A percentile compares a stretch with the other conserved stretches of the same genome.
Conservation (phyloP, 805 yeast genomes). For the Saccharomycopsis javanensis region DNA sequence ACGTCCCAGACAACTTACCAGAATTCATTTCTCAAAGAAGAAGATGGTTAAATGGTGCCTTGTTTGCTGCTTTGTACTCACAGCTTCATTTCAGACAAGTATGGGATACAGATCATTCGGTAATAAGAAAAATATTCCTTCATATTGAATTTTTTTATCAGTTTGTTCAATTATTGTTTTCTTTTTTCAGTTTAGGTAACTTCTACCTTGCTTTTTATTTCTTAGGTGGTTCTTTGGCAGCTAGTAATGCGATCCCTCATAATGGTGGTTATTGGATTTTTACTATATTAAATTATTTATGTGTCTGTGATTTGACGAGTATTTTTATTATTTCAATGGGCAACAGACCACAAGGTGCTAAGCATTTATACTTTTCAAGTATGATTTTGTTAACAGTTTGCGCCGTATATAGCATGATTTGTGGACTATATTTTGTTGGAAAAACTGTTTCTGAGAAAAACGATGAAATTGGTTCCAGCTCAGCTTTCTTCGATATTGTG, state of each 20-base stretch:
- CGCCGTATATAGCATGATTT: constrained; percentile 69
- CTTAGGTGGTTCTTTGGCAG: constrained; percentile 75
- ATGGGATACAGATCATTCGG: constrained; percentile 83
- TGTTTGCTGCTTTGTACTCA: constrained; percentile 91
- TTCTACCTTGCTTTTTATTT: constrained; percentile 89
- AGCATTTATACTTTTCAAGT: constrained; percentile 59
- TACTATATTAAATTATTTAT: constrained; percentile 75
- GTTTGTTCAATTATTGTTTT: constrained; percentile 65
- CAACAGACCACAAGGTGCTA: constrained; percentile 95
- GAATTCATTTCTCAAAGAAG: constrained; percentile 94
- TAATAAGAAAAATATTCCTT: constrained; percentile 66
- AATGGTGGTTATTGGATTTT: constrained; percentile 78
- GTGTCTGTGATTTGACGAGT: constrained; percentile 75
- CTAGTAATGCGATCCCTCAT: constrained; percentile 40
- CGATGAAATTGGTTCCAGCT: constrained; percentile 29
- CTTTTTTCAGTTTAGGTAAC: constrained; percentile 88
- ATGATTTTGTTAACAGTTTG: constrained; percentile 69
- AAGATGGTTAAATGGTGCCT: constrained; percentile 97
- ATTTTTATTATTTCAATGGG: constrained; percentile 92
- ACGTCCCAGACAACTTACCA: constrained; percentile 90
- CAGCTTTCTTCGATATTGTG: constrained; percentile 63
- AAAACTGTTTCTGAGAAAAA: constrained; percentile 37
- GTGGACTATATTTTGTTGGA: constrained; percentile 74
- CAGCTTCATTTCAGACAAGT: constrained; percentile 77
- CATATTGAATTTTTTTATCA: constrained; percentile 88